Evolutionary conservation across 139 green algal genomes (phyloP).

Genomic region (Chlorella sp.): DNA sequence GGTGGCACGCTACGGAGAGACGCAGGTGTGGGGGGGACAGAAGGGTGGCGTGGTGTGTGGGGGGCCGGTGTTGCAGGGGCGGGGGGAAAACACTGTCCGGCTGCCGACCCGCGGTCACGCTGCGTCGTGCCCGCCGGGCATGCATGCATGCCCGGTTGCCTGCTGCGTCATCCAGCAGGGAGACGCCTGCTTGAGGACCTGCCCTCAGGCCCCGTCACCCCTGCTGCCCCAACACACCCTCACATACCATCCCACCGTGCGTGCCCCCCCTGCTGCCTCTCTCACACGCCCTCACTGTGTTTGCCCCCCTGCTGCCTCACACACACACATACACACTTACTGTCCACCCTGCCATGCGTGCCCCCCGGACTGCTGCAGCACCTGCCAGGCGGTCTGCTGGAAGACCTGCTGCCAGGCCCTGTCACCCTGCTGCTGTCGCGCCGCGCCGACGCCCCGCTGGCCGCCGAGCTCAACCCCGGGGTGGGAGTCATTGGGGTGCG

Average conservation of each 20-base stretch:
- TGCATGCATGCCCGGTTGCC: too few species aligned
- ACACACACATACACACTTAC: not conserved
- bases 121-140: too few species aligned
- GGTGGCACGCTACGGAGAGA: conserved; percentile 50
- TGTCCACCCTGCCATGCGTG: not conserved
- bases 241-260: too few species aligned
- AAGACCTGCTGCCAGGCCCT: conserved; percentile 74
- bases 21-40: conserved; percentile 11
- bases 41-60: not conserved
- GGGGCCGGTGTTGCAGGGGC: not conserved
- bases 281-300: too few species aligned
- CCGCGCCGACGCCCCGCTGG: conserved; percentile 52
- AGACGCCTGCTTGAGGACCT: too few species aligned
- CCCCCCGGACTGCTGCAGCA: not conserved
- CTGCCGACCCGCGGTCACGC: not conserved
- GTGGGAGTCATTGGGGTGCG: conserved; percentile 59
- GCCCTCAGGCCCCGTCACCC: too few species aligned
- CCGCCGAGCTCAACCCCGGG: conserved; percentile 58
- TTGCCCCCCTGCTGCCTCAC: not conserved
- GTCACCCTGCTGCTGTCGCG: conserved; percentile 74
- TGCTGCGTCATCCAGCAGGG: too few species aligned
- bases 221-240: too few species aligned
- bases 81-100: not conserved
- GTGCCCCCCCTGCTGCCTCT: too few species aligned
- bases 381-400: conserved; percentile 63